Percentiles rank a stretch among this genome's conserved stretches.
These are phyloP conservation scores for Diutina pseudorugosa DNA, from an alignment of 1,139 yeast genomes.

Conservation along the genomic window DNA sequence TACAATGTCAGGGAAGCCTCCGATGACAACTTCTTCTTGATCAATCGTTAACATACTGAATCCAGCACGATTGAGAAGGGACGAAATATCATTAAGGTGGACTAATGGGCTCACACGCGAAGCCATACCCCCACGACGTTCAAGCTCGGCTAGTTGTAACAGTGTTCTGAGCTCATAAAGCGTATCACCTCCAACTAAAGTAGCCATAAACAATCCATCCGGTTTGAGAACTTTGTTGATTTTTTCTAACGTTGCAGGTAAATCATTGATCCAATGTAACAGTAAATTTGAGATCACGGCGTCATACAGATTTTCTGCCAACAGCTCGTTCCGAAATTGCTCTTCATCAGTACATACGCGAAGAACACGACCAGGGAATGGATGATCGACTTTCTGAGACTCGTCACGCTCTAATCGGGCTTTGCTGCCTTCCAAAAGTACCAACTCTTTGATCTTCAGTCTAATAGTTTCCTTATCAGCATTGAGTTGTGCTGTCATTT, in stretches of 20 bases:
- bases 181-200: constrained; percentile 81
- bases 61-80: constrained; percentile 60
- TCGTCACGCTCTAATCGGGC: constrained; percentile 41
- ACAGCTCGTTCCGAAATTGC: constrained; percentile 23
- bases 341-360: constrained; percentile 62
- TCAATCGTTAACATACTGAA: constrained; percentile 75
- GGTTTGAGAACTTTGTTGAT: constrained; percentile 58
- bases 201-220: constrained; percentile 74
- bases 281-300: constrained; percentile 66
- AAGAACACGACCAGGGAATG: constrained; percentile 30
- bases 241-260: constrained; percentile 49
- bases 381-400: constrained; percentile 19
- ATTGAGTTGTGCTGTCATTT: constrained; percentile 26
- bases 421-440: constrained; percentile 57
- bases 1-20: constrained; percentile 64
- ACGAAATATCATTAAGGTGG: constrained; percentile 66
- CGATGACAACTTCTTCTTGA: constrained; percentile 70
- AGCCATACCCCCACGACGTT: constrained; percentile 66
- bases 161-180: constrained; percentile 70
- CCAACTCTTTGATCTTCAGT: constrained; percentile 40
- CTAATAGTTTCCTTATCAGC: constrained; percentile 42
- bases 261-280: constrained; percentile 78
- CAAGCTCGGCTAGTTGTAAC: constrained; percentile 72
- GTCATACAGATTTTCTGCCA: constrained; percentile 38
- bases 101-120: constrained; percentile 78